Conservation (phyloP, 1,284 basidiomycete species). For the Ceratorhiza oryzae-sativae region DNA sequence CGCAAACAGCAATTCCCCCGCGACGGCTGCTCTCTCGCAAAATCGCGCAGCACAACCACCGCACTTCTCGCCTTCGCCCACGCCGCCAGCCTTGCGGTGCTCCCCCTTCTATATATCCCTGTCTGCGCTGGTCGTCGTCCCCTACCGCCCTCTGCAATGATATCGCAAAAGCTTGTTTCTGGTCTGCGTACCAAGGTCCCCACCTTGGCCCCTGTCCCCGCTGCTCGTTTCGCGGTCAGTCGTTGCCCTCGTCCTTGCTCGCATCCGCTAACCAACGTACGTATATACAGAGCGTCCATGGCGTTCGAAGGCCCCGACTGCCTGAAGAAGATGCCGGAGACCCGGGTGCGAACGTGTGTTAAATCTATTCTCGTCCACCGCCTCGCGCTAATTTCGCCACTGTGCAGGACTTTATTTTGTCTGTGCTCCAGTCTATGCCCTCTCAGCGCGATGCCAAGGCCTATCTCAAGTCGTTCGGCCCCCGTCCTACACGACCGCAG, state of each 20-base stretch:
- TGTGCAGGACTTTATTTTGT: conserved; percentile 93
- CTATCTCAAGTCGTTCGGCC: conserved; percentile 87
- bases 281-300: conserved; percentile 25
- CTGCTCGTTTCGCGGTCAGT: conserved; percentile 15
- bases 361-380: background rate
- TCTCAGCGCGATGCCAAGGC: conserved; percentile 89
- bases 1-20: conserved; percentile 31
- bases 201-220: background rate
- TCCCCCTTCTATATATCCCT: background rate
- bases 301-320: conserved; percentile 22
- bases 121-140: background rate
- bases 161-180: conserved; percentile 20
- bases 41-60: conserved; percentile 10
- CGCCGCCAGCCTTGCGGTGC: conserved; percentile 6
- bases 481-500: conserved; percentile 45
- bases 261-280: background rate
- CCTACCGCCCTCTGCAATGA: conserved; percentile 22
- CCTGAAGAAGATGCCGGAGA: conserved; percentile 34
- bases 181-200: conserved; percentile 18
- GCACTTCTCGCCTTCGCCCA: conserved; percentile 7
- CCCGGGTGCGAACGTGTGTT: conserved; percentile 36
- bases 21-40: conserved; percentile 17
- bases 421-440: conserved; percentile 91
- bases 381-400: background rate
- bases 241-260: background rate